These are phyloP conservation scores for Botryotinia globosa DNA, from an alignment of 2,329 filamentous ascomycete genomes.

Conservation along the genomic window DNA sequence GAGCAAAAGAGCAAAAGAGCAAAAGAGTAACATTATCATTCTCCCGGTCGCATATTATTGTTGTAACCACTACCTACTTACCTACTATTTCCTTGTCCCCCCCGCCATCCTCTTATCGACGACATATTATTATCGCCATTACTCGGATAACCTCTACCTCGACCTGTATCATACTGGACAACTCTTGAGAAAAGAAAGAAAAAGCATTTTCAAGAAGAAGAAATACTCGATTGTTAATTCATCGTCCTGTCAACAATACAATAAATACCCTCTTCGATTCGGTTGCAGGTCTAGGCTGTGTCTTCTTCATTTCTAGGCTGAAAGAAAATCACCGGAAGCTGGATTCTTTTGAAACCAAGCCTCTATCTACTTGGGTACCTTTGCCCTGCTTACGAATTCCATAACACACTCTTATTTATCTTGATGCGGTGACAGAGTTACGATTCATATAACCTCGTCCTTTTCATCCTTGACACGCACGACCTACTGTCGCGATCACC, in stretches of 20 bases:
- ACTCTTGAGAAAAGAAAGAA: constrained; percentile 10
- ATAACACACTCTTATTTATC: not conserved
- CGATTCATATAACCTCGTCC: constrained; percentile 3
- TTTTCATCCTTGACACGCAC: not conserved
- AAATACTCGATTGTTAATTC: not conserved
- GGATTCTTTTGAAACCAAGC: constrained; percentile 25
- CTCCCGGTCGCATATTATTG: constrained; percentile 30
- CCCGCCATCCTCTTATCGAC: constrained; percentile 33
- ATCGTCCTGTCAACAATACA: not conserved
- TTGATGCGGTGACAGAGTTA: constrained; percentile 20
- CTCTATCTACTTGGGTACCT: constrained; percentile 28
- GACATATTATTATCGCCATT: constrained; percentile 23
- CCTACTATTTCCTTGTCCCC: constrained; percentile 14
- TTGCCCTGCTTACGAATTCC: constrained; percentile 16
- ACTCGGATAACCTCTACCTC: constrained; percentile 14
- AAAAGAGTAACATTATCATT: constrained; percentile 4
- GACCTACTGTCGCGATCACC: not conserved
- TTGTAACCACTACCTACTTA: constrained; percentile 15
- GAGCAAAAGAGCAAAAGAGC: not conserved
- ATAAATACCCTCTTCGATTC: constrained; percentile 12
- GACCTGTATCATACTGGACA: not conserved
- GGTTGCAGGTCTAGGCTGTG: constrained; percentile 27
- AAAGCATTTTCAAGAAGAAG: not conserved
- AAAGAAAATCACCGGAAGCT: constrained; percentile 25
- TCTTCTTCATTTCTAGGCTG: constrained; percentile 19